phyloP scores from a whole-genome alignment of 441 rosid genomes.

The Pelargonium exstipulatum region DNA sequence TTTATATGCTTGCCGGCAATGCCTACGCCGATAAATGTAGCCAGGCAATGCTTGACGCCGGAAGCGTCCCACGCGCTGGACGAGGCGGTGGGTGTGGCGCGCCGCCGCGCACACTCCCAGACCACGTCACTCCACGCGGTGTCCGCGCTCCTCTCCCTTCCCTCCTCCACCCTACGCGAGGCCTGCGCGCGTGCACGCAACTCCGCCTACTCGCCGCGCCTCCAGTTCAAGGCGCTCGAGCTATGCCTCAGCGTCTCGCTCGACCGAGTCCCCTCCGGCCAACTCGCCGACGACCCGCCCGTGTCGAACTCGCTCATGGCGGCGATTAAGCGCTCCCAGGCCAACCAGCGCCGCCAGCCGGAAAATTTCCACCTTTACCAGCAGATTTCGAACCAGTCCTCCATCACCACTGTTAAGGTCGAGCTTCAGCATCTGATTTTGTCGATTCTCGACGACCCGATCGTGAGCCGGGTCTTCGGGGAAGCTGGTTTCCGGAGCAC shows the following conservation, averaged over 20 bases:
- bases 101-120: conserved; percentile 62
- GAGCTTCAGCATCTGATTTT: conserved; percentile 60
- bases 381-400: conserved; percentile 44
- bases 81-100: conserved; percentile 77
- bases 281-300: conserved; percentile 48
- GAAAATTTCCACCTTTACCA: conserved; percentile 58
- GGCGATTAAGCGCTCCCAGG: conserved; percentile 85
- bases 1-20: conserved; percentile 42
- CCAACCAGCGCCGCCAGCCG: conserved; percentile 77
- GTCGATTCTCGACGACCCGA: conserved; percentile 85
- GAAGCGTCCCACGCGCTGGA: conserved; percentile 73
- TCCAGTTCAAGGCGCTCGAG: conserved; percentile 73
- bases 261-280: conserved; percentile 63
- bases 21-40: conserved; percentile 72
- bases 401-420: conserved; percentile 48
- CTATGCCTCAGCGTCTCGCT: conserved; percentile 71
- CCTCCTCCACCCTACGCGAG: conserved; percentile 62
- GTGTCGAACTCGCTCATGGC: conserved; percentile 87
- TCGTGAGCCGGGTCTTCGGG: conserved; percentile 66
- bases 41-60: conserved; percentile 70
- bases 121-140: conserved; percentile 85
- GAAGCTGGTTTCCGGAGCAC: conserved; percentile 78
- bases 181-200: conserved; percentile 63
- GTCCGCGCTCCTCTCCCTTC: conserved; percentile 61
- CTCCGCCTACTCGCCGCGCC: conserved; percentile 45